Evolutionary conservation across 371 early-diverging fungal genomes (phyloP).

Genomic region (Mortierella sp.): DNA sequence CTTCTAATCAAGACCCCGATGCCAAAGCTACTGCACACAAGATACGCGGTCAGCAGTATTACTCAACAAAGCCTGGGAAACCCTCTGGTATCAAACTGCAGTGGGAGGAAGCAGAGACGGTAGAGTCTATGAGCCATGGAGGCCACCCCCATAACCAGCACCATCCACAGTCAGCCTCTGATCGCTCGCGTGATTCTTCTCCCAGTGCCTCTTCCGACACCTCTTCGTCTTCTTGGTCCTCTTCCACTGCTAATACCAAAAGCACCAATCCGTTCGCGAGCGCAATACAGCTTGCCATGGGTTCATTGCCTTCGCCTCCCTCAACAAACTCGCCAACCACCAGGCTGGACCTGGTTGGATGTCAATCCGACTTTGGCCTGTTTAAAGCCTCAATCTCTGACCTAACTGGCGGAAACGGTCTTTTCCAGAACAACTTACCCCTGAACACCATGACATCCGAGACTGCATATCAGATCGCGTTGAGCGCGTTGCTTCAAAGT

Average conservation of each 20-base stretch:
- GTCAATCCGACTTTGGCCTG: slow-evolving; percentile 34
- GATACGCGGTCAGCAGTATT: slow-evolving; percentile 35
- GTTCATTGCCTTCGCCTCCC: slow-evolving; percentile 42
- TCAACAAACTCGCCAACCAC: slow-evolving; percentile 10
- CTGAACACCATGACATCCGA: slow-evolving; percentile 21
- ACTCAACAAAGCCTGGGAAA: slow-evolving; percentile 23
- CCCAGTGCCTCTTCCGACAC: slow-evolving; percentile 31
- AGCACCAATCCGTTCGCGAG: slow-evolving; percentile 9
- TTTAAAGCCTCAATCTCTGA: slow-evolving; percentile 42
- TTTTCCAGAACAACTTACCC: slow-evolving; percentile 11
- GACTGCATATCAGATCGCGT: slow-evolving; percentile 48
- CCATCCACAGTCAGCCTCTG: slow-evolving; percentile 1
- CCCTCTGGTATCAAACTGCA: slow-evolving; percentile 38
- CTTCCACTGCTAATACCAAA: background rate
- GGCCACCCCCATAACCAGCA: slow-evolving; percentile 38
- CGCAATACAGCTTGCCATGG: slow-evolving; percentile 30
- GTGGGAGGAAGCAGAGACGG: slow-evolving; percentile 56
- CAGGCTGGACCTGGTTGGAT: slow-evolving; percentile 53
- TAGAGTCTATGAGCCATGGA: slow-evolving; percentile 53
- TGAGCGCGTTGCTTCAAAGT: slow-evolving; percentile 33
- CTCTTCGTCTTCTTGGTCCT: slow-evolving; percentile 17
- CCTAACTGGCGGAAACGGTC: slow-evolving; percentile 12
- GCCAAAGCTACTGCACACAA: slow-evolving; percentile 40
- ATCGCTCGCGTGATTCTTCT: slow-evolving; percentile 35
- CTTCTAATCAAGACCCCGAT: slow-evolving; percentile 3